phyloP scores from a whole-genome alignment of 805 yeast species.

The Maudiozyma pseudohumilis region DNA sequence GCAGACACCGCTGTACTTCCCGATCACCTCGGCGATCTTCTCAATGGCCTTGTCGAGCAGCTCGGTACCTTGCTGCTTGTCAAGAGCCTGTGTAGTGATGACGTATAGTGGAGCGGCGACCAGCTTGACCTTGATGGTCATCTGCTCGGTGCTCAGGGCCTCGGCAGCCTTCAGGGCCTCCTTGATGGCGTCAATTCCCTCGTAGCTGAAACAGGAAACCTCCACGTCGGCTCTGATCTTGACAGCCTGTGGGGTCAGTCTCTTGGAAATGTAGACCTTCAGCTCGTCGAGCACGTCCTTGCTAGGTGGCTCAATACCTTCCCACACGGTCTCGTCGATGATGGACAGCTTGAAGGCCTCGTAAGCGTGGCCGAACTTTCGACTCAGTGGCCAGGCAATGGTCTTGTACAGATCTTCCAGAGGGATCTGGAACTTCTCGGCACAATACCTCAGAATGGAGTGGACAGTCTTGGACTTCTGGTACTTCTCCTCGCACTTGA shows the following conservation, averaged over 20 bases:
- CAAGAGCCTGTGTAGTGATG: slow-evolving; percentile 83
- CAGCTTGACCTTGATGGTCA: slow-evolving; percentile 84
- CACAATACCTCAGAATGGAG: slow-evolving; percentile 96
- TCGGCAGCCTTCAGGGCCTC: slow-evolving; percentile 83
- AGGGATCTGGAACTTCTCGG: slow-evolving; percentile 86
- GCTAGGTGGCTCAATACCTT: slow-evolving; percentile 62
- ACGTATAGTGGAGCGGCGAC: slow-evolving; percentile 98
- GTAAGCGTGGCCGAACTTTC: slow-evolving; percentile 92
- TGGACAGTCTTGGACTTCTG: slow-evolving; percentile 96
- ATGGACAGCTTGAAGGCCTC: slow-evolving; percentile 96
- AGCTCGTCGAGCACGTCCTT: slow-evolving; percentile 73
- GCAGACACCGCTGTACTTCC: slow-evolving; percentile 71
- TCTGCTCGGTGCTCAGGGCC: slow-evolving; percentile 66
- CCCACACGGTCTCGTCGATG: slow-evolving; percentile 79
- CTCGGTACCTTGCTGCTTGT: slow-evolving; percentile 81
- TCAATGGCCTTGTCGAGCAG: slow-evolving; percentile 71
- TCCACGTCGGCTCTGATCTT: slow-evolving; percentile 98
- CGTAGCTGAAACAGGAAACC: slow-evolving; percentile 93
- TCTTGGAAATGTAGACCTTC: slow-evolving; percentile 75
- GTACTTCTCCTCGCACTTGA: slow-evolving; percentile 94
- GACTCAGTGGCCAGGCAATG: slow-evolving; percentile 95
- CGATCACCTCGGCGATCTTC: slow-evolving; percentile 60
- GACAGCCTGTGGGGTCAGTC: slow-evolving; percentile 96
- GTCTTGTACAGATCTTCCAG: slow-evolving; percentile 78
- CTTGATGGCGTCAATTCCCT: slow-evolving; percentile 96